Evolutionary conservation across 768 basidiomycete genomes (phyloP).

Genomic region (Fomitopsis pulvina): DNA sequence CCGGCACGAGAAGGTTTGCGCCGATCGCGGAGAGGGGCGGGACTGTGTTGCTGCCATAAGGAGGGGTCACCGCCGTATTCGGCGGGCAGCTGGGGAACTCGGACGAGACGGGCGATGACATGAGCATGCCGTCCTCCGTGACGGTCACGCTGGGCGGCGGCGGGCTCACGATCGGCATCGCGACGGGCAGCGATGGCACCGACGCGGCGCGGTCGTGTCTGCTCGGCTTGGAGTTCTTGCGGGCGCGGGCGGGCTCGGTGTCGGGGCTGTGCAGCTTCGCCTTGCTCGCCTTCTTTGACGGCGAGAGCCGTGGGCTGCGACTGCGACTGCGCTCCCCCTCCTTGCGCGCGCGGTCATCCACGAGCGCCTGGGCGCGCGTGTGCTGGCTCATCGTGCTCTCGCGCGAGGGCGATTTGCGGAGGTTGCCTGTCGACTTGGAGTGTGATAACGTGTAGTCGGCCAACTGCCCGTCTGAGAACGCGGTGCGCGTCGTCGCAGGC

Average conservation of each 20-base stretch:
- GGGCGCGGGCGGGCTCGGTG: not conserved
- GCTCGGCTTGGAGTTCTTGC: not conserved
- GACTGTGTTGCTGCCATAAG: not conserved
- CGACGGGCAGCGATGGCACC: not conserved
- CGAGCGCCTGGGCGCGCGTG: slow-evolving; percentile 17
- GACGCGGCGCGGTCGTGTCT: slow-evolving; percentile 3
- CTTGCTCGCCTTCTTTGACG: slow-evolving; percentile 13
- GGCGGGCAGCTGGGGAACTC: not conserved
- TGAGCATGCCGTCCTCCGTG: slow-evolving; percentile 1
- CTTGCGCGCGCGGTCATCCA: slow-evolving; percentile 6
- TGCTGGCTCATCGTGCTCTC: slow-evolving; percentile 6
- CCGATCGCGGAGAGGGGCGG: slow-evolving; percentile 4
- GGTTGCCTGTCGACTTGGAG: slow-evolving; percentile 16
- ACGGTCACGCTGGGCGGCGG: not conserved
- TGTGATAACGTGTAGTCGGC: slow-evolving; percentile 9
- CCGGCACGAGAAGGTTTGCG: slow-evolving; percentile 10
- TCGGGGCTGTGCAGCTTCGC: slow-evolving; percentile 7
- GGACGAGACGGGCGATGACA: not conserved
- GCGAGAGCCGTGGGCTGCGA: not conserved
- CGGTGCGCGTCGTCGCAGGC: slow-evolving; percentile 14
- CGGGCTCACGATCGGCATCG: not conserved
- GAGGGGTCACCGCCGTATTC: not conserved
- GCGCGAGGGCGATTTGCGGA: slow-evolving; percentile 8
- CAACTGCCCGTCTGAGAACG: slow-evolving; percentile 11
- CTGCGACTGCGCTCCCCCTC: not conserved